Conservation (phyloP, 352 stramenopile species). For the Pythium volutum region DNA sequence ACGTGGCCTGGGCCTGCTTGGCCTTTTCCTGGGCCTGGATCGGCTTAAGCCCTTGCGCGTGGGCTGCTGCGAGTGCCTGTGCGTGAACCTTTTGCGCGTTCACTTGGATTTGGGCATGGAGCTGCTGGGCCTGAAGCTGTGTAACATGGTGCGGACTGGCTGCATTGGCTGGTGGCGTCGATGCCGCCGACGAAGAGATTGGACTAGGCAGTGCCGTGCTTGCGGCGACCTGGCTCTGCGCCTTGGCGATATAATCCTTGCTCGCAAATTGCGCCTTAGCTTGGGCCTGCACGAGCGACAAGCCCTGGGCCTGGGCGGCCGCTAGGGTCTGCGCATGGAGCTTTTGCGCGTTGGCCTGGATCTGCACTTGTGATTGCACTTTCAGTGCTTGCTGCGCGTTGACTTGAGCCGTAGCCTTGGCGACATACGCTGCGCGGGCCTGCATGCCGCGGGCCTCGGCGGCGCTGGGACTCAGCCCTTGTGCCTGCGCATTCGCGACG, state of each 20-base stretch:
- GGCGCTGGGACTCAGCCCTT: conserved; percentile 64
- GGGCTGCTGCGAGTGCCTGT: conserved; percentile 80
- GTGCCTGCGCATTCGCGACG: conserved; percentile 68
- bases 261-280: conserved; percentile 84
- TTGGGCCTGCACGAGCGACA: conserved; percentile 84
- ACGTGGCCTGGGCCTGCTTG: conserved; percentile 88
- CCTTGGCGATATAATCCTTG: conserved; percentile 90
- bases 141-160: conserved; percentile 60
- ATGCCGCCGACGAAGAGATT: conserved; percentile 27
- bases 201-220: conserved; percentile 45
- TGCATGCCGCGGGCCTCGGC: conserved; percentile 79
- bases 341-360: conserved; percentile 88
- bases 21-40: conserved; percentile 87
- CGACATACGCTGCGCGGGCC: conserved; percentile 80
- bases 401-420: conserved; percentile 83
- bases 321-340: conserved; percentile 82
- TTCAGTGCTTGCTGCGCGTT: conserved; percentile 81
- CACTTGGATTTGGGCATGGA: conserved; percentile 87
- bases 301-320: conserved; percentile 76
- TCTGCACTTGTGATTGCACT: conserved; percentile 85
- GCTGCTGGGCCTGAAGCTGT: conserved; percentile 55
- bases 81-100: conserved; percentile 89
- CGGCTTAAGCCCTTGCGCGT: conserved; percentile 81
- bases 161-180: conserved; percentile 48
- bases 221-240: conserved; percentile 77